A percentile compares a stretch with the other conserved stretches of the same genome.
These are phyloP conservation scores for Euryodendron excelsum DNA, from an alignment of 148 eudicot species.

Conservation along the genomic window DNA sequence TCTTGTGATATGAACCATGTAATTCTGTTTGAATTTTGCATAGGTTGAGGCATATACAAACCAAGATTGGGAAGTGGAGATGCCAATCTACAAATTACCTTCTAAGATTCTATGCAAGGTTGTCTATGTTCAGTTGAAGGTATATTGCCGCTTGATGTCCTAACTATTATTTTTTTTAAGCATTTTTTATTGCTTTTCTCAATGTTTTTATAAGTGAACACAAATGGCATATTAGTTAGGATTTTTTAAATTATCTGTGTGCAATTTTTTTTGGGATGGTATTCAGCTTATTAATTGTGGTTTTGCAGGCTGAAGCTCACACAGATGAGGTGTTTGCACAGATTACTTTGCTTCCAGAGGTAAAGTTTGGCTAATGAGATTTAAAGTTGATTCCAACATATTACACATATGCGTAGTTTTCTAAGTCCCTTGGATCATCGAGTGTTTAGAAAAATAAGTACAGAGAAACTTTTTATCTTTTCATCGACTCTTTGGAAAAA, in stretches of 20 bases:
- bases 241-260: not conserved
- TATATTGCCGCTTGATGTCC: not conserved
- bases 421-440: too few relatives aligned
- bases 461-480: not conserved
- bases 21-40: not conserved
- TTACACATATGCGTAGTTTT: not conserved
- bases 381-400: not conserved
- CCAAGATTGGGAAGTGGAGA: not conserved
- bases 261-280: not conserved
- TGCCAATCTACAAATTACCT: constrained; percentile 19
- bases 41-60: constrained; percentile 17
- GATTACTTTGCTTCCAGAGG: constrained; percentile 24
- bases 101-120: constrained; percentile 23
- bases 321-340: constrained; percentile 26
- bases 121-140: constrained; percentile 14
- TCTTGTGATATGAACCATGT: not conserved
- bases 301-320: constrained; percentile 24
- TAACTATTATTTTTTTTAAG: too few relatives aligned
- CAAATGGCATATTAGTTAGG: too few relatives aligned
- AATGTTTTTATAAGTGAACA: too few relatives aligned
- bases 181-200: too few relatives aligned
- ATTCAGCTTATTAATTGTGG: not conserved
- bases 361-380: not conserved
- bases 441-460: too few relatives aligned
- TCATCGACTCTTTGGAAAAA: not conserved